A percentile compares a stretch with the other conserved stretches of the same genome.
phyloP scores from a whole-genome alignment of 2,329 filamentous ascomycete species.

The Lecanoromycetidae sp. region DNA sequence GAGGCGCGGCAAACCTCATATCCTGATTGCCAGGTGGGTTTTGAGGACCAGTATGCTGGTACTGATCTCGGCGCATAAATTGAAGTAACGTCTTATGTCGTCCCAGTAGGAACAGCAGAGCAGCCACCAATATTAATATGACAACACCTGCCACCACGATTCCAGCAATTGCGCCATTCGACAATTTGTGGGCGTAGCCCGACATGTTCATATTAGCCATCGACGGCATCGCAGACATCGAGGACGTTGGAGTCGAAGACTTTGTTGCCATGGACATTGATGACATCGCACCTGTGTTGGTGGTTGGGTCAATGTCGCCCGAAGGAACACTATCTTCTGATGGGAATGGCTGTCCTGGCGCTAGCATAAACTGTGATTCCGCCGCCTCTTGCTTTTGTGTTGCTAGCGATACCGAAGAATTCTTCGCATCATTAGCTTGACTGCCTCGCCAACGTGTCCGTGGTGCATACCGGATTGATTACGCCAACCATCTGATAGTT shows the following conservation, averaged over 20 bases:
- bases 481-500: conserved; percentile 60
- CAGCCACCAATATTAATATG: conserved; percentile 37
- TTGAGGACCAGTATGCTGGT: not conserved
- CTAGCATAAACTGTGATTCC: conserved; percentile 41
- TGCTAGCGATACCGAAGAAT: conserved; percentile 27
- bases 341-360: conserved; percentile 45
- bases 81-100: conserved; percentile 16
- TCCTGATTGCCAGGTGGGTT: not conserved
- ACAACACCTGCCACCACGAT: too few relatives aligned
- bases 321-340: conserved; percentile 29
- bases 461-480: conserved; percentile 51
- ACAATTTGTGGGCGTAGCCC: conserved; percentile 22
- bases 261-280: not conserved
- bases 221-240: too few relatives aligned
- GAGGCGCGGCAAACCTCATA: not conserved
- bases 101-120: conserved; percentile 27
- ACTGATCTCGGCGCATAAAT: not conserved
- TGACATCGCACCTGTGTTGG: conserved; percentile 1
- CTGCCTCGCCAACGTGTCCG: not conserved
- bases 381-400: conserved; percentile 40
- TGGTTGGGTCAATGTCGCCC: conserved; percentile 5
- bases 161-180: conserved; percentile 40
- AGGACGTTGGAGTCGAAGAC: not conserved
- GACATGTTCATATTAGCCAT: too few relatives aligned
- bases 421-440: conserved; percentile 12